Evolutionary conservation across 108 stramenopile species (phyloP), one percentile per base, ranked within the genome.

Genomic region (Nitzschia inconspicua): DNA sequence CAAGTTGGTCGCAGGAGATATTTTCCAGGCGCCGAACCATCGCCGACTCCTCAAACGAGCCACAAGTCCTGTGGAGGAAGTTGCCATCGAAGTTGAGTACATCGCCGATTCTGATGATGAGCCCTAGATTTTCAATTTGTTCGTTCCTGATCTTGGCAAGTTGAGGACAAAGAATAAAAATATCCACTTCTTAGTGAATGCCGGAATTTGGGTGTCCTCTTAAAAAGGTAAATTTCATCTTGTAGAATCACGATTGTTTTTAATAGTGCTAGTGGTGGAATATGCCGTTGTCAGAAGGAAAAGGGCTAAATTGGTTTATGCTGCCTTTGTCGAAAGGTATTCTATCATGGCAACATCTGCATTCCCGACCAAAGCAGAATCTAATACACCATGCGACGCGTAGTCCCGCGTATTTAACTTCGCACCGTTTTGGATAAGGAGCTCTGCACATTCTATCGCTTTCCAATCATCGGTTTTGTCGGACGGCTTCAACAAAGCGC

Each of bases 371-470:
- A 88, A 40, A 22, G 86, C 85, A 48, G 67, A 74, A 51, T 88
- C 90, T 22, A 92, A 53, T n/a, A 81, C 79, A 42, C 70, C 75
- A 47, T 86, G 86, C 8, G 71, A 57, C 44, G 74, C 44, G 22
- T 65, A 48, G 61, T 87, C 91, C 28, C 65, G 49, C 3, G 76
- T 48, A 65, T 78, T 72, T 34, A 89, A 60, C 52, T 89, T 88
- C 11, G 82, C 80, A 47, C 89, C 86, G 48, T 91, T 87, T 44
- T 87, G 89, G 14, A 79, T 20, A 53, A 94, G 57, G 19, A 94
- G 66, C 52, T 94, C 92, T 6, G 88, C 83, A 55, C 85, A 87
- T 57, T 77, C 81, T 31, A 86, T 80, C 7, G 85, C 87, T 10
- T 72, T 69, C 86, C 86, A 88, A 23, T 57, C 46, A 0, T 63